These are phyloP conservation scores for Pachyrhizus erosus DNA, from an alignment of 306 rosid species.

Conservation along the genomic window DNA sequence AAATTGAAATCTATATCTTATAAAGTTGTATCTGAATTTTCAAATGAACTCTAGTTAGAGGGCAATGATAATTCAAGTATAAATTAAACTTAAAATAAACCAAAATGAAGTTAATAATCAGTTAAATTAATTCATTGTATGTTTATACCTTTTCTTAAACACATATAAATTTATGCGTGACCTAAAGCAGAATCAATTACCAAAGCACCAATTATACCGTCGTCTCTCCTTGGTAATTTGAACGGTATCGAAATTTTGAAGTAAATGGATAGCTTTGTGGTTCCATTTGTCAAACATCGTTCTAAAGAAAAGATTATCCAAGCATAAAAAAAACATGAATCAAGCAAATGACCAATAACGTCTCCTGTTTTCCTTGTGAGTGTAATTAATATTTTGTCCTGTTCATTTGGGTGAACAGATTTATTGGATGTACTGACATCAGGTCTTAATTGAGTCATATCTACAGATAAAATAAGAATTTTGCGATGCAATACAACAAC, in stretches of 20 bases:
- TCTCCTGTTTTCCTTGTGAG: background rate
- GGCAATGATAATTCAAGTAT: background rate
- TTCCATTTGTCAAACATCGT: background rate
- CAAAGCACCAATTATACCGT: background rate
- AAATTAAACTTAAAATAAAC: background rate
- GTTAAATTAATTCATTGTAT: background rate
- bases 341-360: background rate
- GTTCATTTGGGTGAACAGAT: conserved; percentile 30
- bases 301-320: background rate
- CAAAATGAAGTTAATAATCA: background rate
- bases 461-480: conserved; percentile 40
- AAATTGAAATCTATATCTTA: no score
- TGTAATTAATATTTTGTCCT: conserved; percentile 19
- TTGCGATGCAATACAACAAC: conserved; percentile 38
- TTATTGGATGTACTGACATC: conserved; percentile 29
- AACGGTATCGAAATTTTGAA: background rate
- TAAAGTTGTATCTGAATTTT: no score
- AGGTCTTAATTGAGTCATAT: conserved; percentile 39
- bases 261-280: background rate
- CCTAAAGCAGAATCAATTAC: background rate
- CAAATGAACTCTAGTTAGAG: no score
- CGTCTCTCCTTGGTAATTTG: background rate
- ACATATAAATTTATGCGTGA: background rate
- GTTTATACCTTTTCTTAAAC: background rate
- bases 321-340: background rate